Conservation (phyloP, 1,139 yeast species). For the Yamadazyma blattariae region DNA sequence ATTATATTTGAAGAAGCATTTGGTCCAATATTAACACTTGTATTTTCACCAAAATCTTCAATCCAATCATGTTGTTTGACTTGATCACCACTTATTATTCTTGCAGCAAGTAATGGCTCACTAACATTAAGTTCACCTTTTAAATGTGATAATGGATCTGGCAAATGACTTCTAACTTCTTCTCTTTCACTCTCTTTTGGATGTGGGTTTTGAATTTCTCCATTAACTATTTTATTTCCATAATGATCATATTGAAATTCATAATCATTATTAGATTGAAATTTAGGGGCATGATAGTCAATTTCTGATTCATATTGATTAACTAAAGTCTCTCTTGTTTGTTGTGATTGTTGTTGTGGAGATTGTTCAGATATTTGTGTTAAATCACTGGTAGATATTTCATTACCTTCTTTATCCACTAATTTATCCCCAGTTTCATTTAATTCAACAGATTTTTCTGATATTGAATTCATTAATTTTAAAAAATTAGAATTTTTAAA, state of each 20-base stretch:
- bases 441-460: slow-evolving; percentile 36
- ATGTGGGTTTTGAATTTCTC: slow-evolving; percentile 1
- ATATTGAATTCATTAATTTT: slow-evolving; percentile 40
- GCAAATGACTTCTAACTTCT: slow-evolving; percentile 24
- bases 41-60: slow-evolving; percentile 25
- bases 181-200: slow-evolving; percentile 9
- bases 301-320: slow-evolving; percentile 1
- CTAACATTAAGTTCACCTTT: slow-evolving; percentile 30
- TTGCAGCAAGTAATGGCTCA: slow-evolving; percentile 41
- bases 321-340: neutral
- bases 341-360: neutral
- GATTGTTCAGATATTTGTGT: neutral
- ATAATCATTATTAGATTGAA: slow-evolving; percentile 4
- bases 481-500: slow-evolving; percentile 39
- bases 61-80: slow-evolving; percentile 36
- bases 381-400: slow-evolving; percentile 12
- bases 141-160: slow-evolving; percentile 49
- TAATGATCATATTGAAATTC: slow-evolving; percentile 1
- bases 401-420: slow-evolving; percentile 28
- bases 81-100: slow-evolving; percentile 42
- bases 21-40: neutral
- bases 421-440: slow-evolving; percentile 35
- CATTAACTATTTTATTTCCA: neutral
- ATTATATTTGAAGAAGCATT: slow-evolving; percentile 14
- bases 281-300: neutral